A percentile compares a stretch with the other conserved stretches of the same genome.
These are phyloP conservation scores for Xylaria sp. DNA, from an alignment of 2,329 filamentous ascomycete genomes.

Conservation along the genomic window DNA sequence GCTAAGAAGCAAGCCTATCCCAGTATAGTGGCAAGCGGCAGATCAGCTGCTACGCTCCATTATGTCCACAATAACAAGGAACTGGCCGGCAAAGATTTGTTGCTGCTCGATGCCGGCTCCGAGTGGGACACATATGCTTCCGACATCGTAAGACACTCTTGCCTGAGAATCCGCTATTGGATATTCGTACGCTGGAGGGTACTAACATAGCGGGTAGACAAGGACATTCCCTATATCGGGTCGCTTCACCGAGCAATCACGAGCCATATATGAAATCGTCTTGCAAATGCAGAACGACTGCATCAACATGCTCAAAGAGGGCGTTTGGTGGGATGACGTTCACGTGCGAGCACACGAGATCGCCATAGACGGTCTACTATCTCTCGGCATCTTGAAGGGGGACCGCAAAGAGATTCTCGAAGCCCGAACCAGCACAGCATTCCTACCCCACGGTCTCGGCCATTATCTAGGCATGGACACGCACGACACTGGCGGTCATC, in stretches of 20 bases:
- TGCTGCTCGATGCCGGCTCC: conserved; percentile 85
- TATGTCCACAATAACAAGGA: conserved; percentile 83
- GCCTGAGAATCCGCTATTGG: not conserved
- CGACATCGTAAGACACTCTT: conserved; percentile 62
- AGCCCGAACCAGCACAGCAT: conserved; percentile 83
- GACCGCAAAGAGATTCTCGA: conserved; percentile 78
- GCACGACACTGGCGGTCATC: conserved; percentile 84
- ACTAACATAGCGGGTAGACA: conserved; percentile 63
- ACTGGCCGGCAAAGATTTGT: conserved; percentile 75
- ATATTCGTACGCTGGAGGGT: not conserved
- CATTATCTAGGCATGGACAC: conserved; percentile 95
- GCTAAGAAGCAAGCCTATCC: conserved; percentile 88
- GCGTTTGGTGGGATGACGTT: conserved; percentile 82
- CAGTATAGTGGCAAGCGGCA: conserved; percentile 83
- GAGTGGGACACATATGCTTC: conserved; percentile 80
- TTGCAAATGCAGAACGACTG: conserved; percentile 86
- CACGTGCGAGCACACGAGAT: conserved; percentile 83
- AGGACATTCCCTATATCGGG: conserved; percentile 86
- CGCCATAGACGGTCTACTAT: conserved; percentile 80
- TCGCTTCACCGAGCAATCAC: conserved; percentile 74
- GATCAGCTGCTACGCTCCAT: conserved; percentile 85
- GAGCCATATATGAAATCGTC: conserved; percentile 83
- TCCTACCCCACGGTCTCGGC: conserved; percentile 90
- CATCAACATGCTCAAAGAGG: conserved; percentile 76
- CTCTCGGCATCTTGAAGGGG: conserved; percentile 77